These are phyloP conservation scores for Aegilops longissima DNA, from an alignment of 176 grass and related monocot species.

Conservation along the genomic window DNA sequence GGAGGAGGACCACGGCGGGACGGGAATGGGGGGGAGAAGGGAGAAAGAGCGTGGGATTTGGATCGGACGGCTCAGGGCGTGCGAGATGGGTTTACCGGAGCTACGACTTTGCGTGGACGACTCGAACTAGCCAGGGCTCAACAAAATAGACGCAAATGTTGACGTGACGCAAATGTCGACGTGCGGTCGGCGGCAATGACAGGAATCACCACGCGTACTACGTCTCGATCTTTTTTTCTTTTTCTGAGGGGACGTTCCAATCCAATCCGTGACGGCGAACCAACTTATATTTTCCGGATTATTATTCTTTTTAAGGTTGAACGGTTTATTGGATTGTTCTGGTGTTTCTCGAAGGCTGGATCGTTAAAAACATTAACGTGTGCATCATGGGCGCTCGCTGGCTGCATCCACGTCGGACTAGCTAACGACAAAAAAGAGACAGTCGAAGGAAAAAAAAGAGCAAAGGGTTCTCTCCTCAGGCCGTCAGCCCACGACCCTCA, in stretches of 20 bases:
- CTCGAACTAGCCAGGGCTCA: not conserved
- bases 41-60: not conserved
- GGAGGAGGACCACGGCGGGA: constrained; percentile 8
- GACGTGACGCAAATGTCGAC: not conserved
- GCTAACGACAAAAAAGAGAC: too few relatives aligned
- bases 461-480: too few relatives aligned
- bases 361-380: too few relatives aligned
- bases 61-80: not conserved
- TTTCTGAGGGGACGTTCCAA: too few relatives aligned
- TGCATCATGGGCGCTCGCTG: too few relatives aligned
- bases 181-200: not conserved
- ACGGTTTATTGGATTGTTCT: too few relatives aligned
- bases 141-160: not conserved
- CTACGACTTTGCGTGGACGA: not conserved
- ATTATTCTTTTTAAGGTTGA: not conserved
- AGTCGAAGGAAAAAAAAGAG: too few relatives aligned
- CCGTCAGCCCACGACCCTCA: too few relatives aligned
- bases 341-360: too few relatives aligned
- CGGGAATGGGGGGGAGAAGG: constrained; percentile 18
- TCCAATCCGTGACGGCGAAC: not conserved
- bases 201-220: not conserved
- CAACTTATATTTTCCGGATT: not conserved
- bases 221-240: not conserved
- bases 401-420: too few relatives aligned
- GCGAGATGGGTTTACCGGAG: not conserved